phyloP scores from a whole-genome alignment of 352 stramenopile genomes.

The Pythium coloratum region DNA sequence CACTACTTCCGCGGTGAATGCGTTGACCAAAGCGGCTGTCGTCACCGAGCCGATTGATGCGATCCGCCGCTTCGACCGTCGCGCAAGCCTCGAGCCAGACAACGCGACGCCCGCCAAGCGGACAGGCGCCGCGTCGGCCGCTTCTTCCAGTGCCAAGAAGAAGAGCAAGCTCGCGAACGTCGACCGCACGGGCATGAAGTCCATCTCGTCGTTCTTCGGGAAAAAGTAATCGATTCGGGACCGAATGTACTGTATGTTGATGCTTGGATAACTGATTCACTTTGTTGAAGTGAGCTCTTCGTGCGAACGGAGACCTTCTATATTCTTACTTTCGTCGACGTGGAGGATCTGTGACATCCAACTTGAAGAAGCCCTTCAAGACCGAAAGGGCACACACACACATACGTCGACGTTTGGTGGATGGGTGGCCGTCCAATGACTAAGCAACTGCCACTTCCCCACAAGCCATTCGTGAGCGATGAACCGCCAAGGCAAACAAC shows the following conservation, averaged over 20 bases:
- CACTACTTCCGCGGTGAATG: neutral
- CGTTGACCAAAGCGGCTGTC: neutral
- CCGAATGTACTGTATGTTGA: neutral
- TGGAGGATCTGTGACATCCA: constrained; percentile 14
- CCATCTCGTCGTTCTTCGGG: constrained; percentile 78
- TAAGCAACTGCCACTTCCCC: too few relatives aligned
- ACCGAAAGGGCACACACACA: neutral
- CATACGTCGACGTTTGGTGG: neutral
- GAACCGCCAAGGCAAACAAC: constrained; percentile 7
- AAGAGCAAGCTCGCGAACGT: constrained; percentile 83
- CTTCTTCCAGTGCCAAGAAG: constrained; percentile 52
- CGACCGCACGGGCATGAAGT: constrained; percentile 80
- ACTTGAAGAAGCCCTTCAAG: neutral
- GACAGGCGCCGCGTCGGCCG: constrained; percentile 25
- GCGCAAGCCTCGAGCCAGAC: constrained; percentile 28
- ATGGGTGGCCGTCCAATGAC: too few relatives aligned
- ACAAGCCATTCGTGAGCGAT: neutral
- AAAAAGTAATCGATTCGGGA: constrained; percentile 45
- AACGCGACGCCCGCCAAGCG: constrained; percentile 36
- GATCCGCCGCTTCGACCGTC: constrained; percentile 35
- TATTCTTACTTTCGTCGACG: neutral
- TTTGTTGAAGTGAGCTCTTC: neutral
- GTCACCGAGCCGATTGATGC: constrained; percentile 14
- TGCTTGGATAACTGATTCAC: neutral
- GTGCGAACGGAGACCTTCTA: neutral